Base-by-base conservation (phyloP, 2,329 filamentous ascomycete genomes). In the Pseudohalonectria lignicola region DNA sequence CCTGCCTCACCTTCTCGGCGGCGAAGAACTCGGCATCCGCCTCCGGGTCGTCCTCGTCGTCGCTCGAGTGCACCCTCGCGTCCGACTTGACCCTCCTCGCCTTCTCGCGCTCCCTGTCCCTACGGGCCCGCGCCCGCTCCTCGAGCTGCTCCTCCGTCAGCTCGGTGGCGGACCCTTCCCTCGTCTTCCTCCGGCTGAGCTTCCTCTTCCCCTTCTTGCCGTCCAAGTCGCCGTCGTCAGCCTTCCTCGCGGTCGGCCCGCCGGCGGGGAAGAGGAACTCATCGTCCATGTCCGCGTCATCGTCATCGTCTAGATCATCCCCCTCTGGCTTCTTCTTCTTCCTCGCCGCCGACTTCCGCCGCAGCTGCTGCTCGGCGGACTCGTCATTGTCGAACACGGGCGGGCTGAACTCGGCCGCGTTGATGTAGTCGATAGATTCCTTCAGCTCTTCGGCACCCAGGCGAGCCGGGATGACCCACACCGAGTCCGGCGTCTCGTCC, bases 1-100 rank as follows among this genome's bases (percentile, higher is more conserved):
- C 46, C 36, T 42, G 40, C 19, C 31, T 40, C 9, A 47, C 45
- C 21, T 39, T 46, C 34, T 95, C 88, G 13, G 74, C 69, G 3
- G 71, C 77, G 58, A 90, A 95, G 60, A 95, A 95, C 16, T 74
- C 76, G 17, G 65, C 58, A 36, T 69, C 67, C 13, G 84, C 75
- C 40, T 76, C 74, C 34, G 87, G 86, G 51, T 94, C 86, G n/a
- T 74, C 80, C 48, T 94, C 87, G 38, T 96, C 92, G 53, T 96
- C 92, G 47, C 82, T 86, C 28, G 81, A 79, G 41, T 82, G 75
- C 36, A 98, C 82, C 50, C 79, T 90, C 29, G 90, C 61, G 18
- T 80, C 79, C 50, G 84, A 93, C 66, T 95, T 96, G 61, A 92
- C 82, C 53, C 82, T 83, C 23, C 68, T 67, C 35, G 77, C 71